phyloP scores from a whole-genome alignment of 208 protist species.

The Giardia duodenalis region DNA sequence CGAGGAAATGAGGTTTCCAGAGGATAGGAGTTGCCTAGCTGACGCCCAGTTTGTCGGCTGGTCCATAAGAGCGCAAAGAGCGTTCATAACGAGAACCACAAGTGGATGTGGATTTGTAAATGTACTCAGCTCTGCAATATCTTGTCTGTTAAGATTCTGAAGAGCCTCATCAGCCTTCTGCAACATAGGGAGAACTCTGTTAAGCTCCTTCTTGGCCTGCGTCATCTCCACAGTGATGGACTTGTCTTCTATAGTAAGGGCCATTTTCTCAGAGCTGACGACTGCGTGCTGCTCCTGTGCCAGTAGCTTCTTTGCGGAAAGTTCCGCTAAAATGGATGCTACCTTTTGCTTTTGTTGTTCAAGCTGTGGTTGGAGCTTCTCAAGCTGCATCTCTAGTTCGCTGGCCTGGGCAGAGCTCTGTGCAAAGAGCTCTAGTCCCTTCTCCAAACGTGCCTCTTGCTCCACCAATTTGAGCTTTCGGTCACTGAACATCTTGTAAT shows the following conservation, averaged over 20 bases:
- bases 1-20: neutral
- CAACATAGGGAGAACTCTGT: neutral
- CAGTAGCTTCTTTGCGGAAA: neutral
- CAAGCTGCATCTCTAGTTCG: neutral
- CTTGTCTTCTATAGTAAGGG: neutral
- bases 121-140: neutral
- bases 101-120: conserved; percentile 22
- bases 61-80: neutral
- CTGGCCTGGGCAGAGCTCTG: neutral
- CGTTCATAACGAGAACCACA: conserved; percentile 17
- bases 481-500: neutral
- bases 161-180: neutral
- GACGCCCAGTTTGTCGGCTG: neutral
- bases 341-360: neutral
- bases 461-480: neutral
- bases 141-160: neutral
- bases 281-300: neutral
- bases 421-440: neutral
- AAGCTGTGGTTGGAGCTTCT: neutral
- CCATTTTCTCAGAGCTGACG: neutral
- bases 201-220: neutral
- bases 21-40: neutral
- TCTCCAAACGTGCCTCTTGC: neutral
- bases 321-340: neutral
- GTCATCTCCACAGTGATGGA: neutral